Conservation (phyloP, 352 stramenopile genomes). For the Pythium apleroticum region DNA sequence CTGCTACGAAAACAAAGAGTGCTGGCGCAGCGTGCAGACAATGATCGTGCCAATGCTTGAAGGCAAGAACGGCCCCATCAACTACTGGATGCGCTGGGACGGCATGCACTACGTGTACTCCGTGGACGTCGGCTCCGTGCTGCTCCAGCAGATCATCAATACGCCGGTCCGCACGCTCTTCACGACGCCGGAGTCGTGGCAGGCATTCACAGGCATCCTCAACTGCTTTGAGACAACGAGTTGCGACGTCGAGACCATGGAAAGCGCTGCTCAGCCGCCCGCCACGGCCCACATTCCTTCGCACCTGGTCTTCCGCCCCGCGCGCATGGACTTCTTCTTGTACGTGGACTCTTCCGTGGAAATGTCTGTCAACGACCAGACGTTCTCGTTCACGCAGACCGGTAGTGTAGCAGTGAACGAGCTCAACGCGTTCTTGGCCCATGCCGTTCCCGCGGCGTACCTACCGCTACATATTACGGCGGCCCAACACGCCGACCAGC, state of each 20-base stretch:
- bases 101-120: neutral
- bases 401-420: neutral
- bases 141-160: neutral
- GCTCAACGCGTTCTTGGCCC: neutral
- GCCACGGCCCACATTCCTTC: slow-evolving; percentile 23
- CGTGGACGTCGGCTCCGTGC: neutral
- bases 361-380: slow-evolving; percentile 1
- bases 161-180: neutral
- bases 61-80: neutral
- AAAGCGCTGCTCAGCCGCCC: slow-evolving; percentile 12
- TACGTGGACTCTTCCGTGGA: slow-evolving; percentile 10
- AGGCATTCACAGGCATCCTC: slow-evolving; percentile 14
- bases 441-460: neutral
- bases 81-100: neutral
- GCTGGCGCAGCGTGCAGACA: slow-evolving; percentile 19
- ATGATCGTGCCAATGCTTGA: slow-evolving; percentile 8
- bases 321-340: neutral
- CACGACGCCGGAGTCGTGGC: neutral
- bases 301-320: neutral
- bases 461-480: neutral
- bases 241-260: slow-evolving; percentile 26
- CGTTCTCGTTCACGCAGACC: slow-evolving; percentile 6
- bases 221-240: neutral
- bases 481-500: too few relatives aligned
- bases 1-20: slow-evolving; percentile 17